Evolutionary conservation across 2,329 filamentous ascomycete genomes (phyloP), one percentile per base, ranked within the genome.

Genomic region (Alternaria sp.): DNA sequence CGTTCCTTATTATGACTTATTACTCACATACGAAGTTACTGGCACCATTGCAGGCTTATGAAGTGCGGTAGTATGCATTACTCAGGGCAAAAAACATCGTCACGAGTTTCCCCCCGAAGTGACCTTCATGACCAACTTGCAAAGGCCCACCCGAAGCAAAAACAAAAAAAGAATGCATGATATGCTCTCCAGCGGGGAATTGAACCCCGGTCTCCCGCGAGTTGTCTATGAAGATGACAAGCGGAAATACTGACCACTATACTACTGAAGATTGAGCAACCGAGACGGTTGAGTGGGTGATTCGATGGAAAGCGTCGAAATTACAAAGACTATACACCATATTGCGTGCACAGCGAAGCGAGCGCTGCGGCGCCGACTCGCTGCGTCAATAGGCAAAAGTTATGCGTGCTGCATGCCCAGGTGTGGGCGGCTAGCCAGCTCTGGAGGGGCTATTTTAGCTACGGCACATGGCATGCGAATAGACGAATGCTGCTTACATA

Each of bases 211-310:
- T 51, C 49, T 51, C 49, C 49, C 49, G 49, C 28, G 47, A 51
- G 47, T 51, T 51, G 47, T 28, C 47, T 15, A 3, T 51, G 17
- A 21, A 21, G 47, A 19, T 51, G 49, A 51, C 49, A 51, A 51
- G 49, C 49, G 49, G 49, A 51, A 51, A 51, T 51, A 51, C 49
- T 51, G 49, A 51, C 49, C 49, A 51, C 49, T 51, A 51, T 51
- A 51, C 49, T 51, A 51, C 49, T 51, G 49, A 51, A 51, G 49
- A 51, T 51, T 19, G 17, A 28, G 19, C 19, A 51, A 51, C 49
- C 49, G 15, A 32, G 13, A 51, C 0, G 49, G 49, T 6, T 51
- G 28, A 36, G 49, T 51, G 36, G 49, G 17, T 51, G 13, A n/a
- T 51, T 51, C 8, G 19, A 51, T 36, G 17, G 3, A 3, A 23